Base-by-base conservation (phyloP, 2,329 filamentous ascomycete species). In the Thielaviopsis ethacetica region DNA sequence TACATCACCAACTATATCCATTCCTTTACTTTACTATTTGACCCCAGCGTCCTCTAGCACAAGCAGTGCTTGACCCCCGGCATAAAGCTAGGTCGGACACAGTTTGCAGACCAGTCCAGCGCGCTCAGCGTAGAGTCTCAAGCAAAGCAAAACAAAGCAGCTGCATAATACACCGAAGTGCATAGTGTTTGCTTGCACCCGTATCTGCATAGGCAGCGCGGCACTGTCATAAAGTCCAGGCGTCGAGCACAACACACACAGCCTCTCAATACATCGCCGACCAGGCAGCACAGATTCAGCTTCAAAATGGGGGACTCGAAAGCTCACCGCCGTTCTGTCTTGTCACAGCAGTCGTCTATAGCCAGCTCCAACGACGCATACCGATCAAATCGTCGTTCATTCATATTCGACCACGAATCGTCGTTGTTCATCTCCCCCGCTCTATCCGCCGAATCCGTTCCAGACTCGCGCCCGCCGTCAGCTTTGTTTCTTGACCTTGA, bases 361-460 rank as follows among this genome's bases (percentile, higher is more conserved):
- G 59, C 54, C 38, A 57, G 49, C 17, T 60, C 54, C 7, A 56
- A 34, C 24, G 53, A 51, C 56, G 53, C 60, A 13, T 38, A 34
- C 19, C 56, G 57, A 9, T 56, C 60, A 22, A 38, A 51, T 34
- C 53, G 53, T 15, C 56, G 60, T 7, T 61, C 59, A 2, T 47
- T 58, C 17, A 57, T 59, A 26, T 61, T 61, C 17, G 60, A 61
- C 51, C 60, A 61, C 60, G 60, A 61, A 24, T 61, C 60, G 21
- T 61, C 60, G 1, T 47, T 59, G n/a, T 59, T 59, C 19, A 59
- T 61, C 44, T 61, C 60, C n/a, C 60, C 60, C 4, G 57, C 60
- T 7, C 56, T 61, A 2, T 61, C 60, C 5, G 56, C 56, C 7
- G 49, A 34, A 13, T 59, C 60, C 2, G 21, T 50, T 10, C 47